These are phyloP conservation scores for Syzygium aqueum DNA, from an alignment of 345 rosid genomes.

Conservation along the genomic window DNA sequence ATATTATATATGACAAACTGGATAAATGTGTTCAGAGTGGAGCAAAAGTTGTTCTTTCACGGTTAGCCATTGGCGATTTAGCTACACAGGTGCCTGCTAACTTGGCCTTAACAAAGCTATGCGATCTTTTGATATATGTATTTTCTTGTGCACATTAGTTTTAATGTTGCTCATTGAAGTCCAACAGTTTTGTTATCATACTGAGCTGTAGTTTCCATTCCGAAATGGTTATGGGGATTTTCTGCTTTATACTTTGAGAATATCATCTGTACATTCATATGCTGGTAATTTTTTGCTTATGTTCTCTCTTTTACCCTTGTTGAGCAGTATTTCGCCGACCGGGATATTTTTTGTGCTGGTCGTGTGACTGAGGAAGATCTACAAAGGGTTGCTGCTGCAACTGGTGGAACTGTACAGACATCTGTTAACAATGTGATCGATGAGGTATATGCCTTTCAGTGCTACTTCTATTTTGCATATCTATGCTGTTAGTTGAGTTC, in stretches of 20 bases:
- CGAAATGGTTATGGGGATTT: background rate
- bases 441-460: constrained; percentile 36
- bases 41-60: constrained; percentile 93
- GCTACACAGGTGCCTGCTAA: constrained; percentile 70
- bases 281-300: background rate
- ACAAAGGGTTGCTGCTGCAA: constrained; percentile 89
- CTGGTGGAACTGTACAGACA: constrained; percentile 95
- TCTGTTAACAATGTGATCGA: constrained; percentile 86
- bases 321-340: constrained; percentile 92
- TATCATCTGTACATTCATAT: background rate
- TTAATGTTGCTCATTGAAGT: background rate
- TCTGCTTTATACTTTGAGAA: background rate
- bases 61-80: constrained; percentile 96
- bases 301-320: background rate
- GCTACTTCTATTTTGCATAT: background rate
- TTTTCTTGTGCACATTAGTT: background rate
- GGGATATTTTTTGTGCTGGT: constrained; percentile 99
- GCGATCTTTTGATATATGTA: background rate
- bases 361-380: constrained; percentile 97
- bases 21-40: constrained; percentile 94
- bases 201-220: background rate
- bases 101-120: background rate
- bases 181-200: background rate
- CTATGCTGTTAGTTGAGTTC: background rate
- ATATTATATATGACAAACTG: constrained; percentile 95